Evolutionary conservation across 169 alveolate genomes (phyloP).

Genomic region (Cryptosporidium muris): DNA sequence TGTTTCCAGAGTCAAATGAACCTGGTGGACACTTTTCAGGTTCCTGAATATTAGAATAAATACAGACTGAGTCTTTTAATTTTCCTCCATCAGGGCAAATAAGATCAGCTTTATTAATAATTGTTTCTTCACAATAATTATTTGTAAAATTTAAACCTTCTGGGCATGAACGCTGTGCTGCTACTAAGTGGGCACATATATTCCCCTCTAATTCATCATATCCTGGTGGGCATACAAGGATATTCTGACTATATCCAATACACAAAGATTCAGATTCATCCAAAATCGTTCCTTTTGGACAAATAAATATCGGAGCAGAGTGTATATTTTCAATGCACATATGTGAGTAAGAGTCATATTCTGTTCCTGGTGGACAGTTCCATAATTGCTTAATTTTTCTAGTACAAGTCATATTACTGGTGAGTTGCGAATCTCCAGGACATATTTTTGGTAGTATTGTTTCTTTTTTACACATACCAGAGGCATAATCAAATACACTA

Average conservation of each 20-base stretch:
- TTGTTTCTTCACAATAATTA: constrained; percentile 37
- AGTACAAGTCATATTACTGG: constrained; percentile 10
- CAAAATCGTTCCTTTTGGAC: constrained; percentile 45
- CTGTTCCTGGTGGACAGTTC: constrained; percentile 69
- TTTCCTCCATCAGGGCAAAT: constrained; percentile 33
- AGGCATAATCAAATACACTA: constrained; percentile 17
- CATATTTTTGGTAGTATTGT: constrained; percentile 13
- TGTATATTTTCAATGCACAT: constrained; percentile 18
- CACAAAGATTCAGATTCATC: constrained; percentile 45
- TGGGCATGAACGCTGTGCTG: constrained; percentile 61
- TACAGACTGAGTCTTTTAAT: constrained; percentile 23
- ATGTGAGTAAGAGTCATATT: constrained; percentile 21
- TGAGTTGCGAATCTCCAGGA: constrained; percentile 18
- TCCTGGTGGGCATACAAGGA: constrained; percentile 60
- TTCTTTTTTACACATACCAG: constrained; percentile 18
- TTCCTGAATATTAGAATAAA: background rate
- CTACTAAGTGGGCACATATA: constrained; percentile 41
- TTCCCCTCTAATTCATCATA: constrained; percentile 47
- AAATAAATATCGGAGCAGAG: constrained; percentile 26
- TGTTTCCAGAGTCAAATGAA: constrained; percentile 52
- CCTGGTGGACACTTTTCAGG: constrained; percentile 41
- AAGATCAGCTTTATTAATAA: background rate
- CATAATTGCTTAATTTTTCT: constrained; percentile 28
- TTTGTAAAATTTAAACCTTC: constrained; percentile 4
- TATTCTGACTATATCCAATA: constrained; percentile 33